Base-by-base conservation (phyloP, 129 eudicot species). In the Apium graveolens region DNA sequence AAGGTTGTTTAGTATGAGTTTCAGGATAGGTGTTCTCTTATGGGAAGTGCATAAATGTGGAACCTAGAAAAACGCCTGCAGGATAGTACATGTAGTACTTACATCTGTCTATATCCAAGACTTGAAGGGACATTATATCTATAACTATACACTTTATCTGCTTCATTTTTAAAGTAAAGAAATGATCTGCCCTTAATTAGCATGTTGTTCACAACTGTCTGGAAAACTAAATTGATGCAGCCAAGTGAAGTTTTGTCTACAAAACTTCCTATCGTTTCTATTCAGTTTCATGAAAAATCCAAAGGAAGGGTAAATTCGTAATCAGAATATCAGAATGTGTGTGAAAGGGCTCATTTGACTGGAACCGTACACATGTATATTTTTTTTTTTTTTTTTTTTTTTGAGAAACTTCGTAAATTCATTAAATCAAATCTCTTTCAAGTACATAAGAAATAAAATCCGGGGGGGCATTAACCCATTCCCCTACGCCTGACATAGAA, bases 1-100 rank as follows among this genome's bases (percentile, higher is more conserved):
- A 84, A 76, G 98, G 98, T 39, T 93, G 98, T 82, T 82, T 93
- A 78, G 91, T 80, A 62, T 93, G 86, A 92, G 80, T 49, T 1
- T 34, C 21, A 5, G 57, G 32, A 48, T 21, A 8, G 32, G 35
- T 72, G 42, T 72, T 41, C 8, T 43, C 38, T 2, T 24, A 73
- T 6, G 11, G 34, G 29, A n/a, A 29, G 44, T 32, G 11, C 74
- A 69, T 35, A 69, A 69, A 69, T 18, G 44, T 35, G 14, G 1
- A n/a, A 34, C 27, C 74, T 29, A 14, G n/a, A 35, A 68, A 68
- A 1, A 68, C 9, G 11, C 73, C 24, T n/a, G 5, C 32, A 13
- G 32, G 32, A 9, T n/a, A n/a, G 32, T 60, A 10, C 32, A 60
- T 60, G 68, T 26, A n/a, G 10, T 60, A 60, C 17, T 60, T n/a